These are phyloP conservation scores for Xanthoconium separans DNA, from an alignment of 1,284 basidiomycete species.

Conservation along the genomic window DNA sequence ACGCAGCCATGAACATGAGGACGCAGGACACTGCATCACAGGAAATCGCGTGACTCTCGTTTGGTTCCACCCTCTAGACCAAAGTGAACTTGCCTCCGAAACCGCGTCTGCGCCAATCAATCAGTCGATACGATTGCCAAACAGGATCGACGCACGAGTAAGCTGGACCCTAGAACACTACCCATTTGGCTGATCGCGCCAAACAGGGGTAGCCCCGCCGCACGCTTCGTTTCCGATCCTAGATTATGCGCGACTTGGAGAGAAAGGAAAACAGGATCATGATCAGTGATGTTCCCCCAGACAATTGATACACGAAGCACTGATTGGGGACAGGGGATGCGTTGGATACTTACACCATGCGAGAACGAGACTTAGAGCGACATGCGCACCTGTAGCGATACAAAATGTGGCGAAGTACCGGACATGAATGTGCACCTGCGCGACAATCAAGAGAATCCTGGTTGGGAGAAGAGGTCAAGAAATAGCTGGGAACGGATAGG, in stretches of 20 bases:
- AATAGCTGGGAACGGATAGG: not conserved
- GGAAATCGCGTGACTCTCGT: not conserved
- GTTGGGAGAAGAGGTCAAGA: not conserved
- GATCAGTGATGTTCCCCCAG: not conserved
- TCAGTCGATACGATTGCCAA: not conserved
- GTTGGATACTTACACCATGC: constrained; percentile 62
- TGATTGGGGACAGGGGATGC: not conserved
- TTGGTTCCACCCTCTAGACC: not conserved
- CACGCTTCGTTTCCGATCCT: constrained; percentile 76
- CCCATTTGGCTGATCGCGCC: constrained; percentile 76
- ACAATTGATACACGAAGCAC: not conserved
- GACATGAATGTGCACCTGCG: constrained; percentile 42
- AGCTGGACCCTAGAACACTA: constrained; percentile 63
- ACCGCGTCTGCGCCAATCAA: constrained; percentile 18
- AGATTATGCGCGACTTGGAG: constrained; percentile 65
- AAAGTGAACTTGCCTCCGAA: constrained; percentile 22
- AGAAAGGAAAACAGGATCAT: not conserved
- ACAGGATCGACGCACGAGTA: constrained; percentile 49
- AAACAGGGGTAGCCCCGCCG: constrained; percentile 71
- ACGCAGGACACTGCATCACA: constrained; percentile 44
- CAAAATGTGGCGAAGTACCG: constrained; percentile 72
- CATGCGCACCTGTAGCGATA: constrained; percentile 67
- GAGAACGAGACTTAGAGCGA: constrained; percentile 62
- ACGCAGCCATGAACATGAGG: constrained; percentile 48
- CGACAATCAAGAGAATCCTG: constrained; percentile 23